Base-by-base conservation (phyloP, 768 basidiomycete genomes). In the Vararia minispora region DNA sequence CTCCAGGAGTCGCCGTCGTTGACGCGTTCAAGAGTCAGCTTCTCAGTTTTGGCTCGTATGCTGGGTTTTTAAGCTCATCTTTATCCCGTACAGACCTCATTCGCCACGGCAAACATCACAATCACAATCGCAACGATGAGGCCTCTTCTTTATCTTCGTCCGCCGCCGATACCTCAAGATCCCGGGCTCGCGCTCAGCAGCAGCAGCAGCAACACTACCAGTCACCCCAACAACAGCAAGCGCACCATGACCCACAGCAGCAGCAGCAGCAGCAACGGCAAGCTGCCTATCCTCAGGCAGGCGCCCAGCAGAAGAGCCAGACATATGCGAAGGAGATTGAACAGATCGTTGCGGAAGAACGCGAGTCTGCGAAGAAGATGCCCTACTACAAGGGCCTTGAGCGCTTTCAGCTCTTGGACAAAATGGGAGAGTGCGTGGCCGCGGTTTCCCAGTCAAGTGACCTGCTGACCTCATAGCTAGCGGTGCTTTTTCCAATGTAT, bases 401-500 rank as follows among this genome's bases (percentile, higher is more conserved):
- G 56, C 71, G 74, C 47, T 91, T 73, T 57, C 71, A 68, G 44
- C 68, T 91, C 13, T 34, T 83, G 6, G 76, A 81, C 37, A 89
- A 88, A 69, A 91, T 90, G 88, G 89, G 88, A 67, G 88, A 91
- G 88, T 91, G 45, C 58, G 88, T 80, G 26, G 17, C 14, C 21
- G 12, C 14, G 20, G 14, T 39, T 37, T 40, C 25, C 30, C 31
- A 40, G 33, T 31, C 38, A 33, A 41, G 39, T 35, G 39, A 43
- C 34, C 6, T 42, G 25, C 24, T 41, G 11, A 16, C 31, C 18
- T 42, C 39, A 42, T 36, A 57, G 51, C 29, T 51, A 87, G 79
- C 52, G 94, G 94, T 43, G 94, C 94, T 29, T 99, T 99, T 58
- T 97, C 92, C n/a, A 89, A 95, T 55, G 94, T 99, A 7, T 99